Evolutionary conservation across 306 rosid species (phyloP).

Genomic region (Medicago truncatula): DNA sequence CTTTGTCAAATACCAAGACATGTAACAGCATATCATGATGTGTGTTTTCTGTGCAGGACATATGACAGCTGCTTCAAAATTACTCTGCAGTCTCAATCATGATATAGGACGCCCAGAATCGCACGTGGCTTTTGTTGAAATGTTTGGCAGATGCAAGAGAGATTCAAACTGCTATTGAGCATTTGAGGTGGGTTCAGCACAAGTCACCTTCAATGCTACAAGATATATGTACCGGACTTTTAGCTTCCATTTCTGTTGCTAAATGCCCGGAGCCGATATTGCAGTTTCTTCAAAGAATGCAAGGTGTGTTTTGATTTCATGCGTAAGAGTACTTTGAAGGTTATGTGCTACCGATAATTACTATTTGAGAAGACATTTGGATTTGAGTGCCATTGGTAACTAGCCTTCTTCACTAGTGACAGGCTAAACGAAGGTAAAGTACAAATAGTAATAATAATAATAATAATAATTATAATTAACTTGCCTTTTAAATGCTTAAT

Average conservation of each 20-base stretch:
- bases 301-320: constrained; percentile 47
- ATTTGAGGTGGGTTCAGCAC: constrained; percentile 64
- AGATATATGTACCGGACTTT: constrained; percentile 59
- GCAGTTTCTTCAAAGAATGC: constrained; percentile 61
- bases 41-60: constrained; percentile 63
- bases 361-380: not conserved
- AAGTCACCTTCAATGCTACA: constrained; percentile 59
- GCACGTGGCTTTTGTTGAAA: constrained; percentile 71
- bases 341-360: constrained; percentile 21
- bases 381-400: constrained; percentile 37
- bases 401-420: constrained; percentile 26
- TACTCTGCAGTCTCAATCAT: constrained; percentile 57
- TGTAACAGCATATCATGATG: not conserved
- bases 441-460: not conserved
- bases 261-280: constrained; percentile 56
- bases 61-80: constrained; percentile 63
- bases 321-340: constrained; percentile 38
- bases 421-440: not conserved
- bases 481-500: too few species aligned
- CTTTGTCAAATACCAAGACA: constrained; percentile 9
- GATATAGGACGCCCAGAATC: constrained; percentile 52
- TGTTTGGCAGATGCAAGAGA: constrained; percentile 66
- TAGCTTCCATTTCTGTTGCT: constrained; percentile 69
- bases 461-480: too few species aligned
- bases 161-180: constrained; percentile 61